Evolutionary conservation across 805 yeast species (phyloP).

Genomic region (Kazachstania viticola): DNA sequence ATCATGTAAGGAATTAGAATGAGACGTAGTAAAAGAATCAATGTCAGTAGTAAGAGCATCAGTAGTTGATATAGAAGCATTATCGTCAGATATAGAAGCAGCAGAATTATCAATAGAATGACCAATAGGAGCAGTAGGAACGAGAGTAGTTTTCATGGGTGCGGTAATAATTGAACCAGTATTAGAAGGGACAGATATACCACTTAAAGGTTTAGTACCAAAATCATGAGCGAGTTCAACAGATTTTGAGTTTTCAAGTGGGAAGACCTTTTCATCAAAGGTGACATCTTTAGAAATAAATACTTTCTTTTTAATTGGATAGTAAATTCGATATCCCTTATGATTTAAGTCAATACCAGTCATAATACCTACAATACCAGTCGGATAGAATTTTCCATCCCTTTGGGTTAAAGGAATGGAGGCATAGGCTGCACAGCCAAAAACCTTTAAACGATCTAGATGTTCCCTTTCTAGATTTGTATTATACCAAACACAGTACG

Average conservation of each 20-base stretch:
- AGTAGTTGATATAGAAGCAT: no score
- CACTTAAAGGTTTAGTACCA: no score
- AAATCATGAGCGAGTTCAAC: no score
- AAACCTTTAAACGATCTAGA: constrained; percentile 1
- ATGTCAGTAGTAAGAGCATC: no score
- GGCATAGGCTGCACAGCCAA: constrained; percentile 10
- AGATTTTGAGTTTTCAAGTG: constrained; percentile 1
- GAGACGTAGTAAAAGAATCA: no score
- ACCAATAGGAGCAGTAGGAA: no score
- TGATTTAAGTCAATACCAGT: constrained; percentile 3
- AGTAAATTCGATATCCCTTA: constrained; percentile 4
- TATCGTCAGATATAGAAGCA: no score
- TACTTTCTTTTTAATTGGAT: neutral
- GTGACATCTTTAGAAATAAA: constrained; percentile 3
- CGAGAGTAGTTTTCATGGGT: no score
- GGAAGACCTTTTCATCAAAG: constrained; percentile 6
- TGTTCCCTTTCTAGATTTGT: neutral
- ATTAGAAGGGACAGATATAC: no score
- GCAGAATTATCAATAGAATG: no score
- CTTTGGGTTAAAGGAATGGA: constrained; percentile 1
- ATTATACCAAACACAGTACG: constrained; percentile 2
- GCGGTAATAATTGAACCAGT: no score
- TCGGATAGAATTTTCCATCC: constrained; percentile 3
- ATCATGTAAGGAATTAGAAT: no score
- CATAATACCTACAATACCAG: constrained; percentile 2